Conservation (phyloP, 108 stramenopile species). For the Mayamaea pseudoterrestris region DNA sequence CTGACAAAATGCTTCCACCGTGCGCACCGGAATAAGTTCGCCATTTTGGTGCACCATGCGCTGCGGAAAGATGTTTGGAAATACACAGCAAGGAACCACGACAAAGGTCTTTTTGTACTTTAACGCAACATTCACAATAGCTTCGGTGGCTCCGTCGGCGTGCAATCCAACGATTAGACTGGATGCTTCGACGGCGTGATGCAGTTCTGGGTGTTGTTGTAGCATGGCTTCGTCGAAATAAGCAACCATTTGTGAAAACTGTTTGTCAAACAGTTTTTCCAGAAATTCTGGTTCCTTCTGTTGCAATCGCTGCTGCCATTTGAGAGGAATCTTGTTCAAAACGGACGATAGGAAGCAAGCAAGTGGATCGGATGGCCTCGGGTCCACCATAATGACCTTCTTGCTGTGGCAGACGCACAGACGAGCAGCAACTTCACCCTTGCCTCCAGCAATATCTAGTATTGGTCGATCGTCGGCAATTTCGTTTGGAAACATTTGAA, state of each 20-base stretch:
- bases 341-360: conserved; percentile 51
- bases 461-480: conserved; percentile 1
- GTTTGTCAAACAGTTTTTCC: conserved; percentile 16
- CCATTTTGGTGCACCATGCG: not conserved
- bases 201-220: not conserved
- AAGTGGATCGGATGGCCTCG: conserved; percentile 46
- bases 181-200: conserved; percentile 16
- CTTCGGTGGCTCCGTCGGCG: conserved; percentile 81
- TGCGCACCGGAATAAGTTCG: conserved; percentile 41
- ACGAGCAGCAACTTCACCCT: conserved; percentile 72
- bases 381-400: conserved; percentile 67
- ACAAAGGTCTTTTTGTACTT: conserved; percentile 66
- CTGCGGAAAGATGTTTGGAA: conserved; percentile 48
- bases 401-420: conserved; percentile 63
- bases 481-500: conserved; percentile 36
- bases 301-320: conserved; percentile 56
- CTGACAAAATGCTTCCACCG: conserved; percentile 70
- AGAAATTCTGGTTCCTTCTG: conserved; percentile 27
- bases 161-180: conserved; percentile 71
- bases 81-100: conserved; percentile 82
- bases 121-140: conserved; percentile 70
- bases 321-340: conserved; percentile 70
- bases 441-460: conserved; percentile 66
- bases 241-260: conserved; percentile 43
- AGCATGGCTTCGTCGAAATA: conserved; percentile 27